Percentiles rank a stretch among this genome's conserved stretches.
Evolutionary conservation across 2,329 filamentous ascomycete genomes (phyloP).

Genomic region (Fusarium sp.): DNA sequence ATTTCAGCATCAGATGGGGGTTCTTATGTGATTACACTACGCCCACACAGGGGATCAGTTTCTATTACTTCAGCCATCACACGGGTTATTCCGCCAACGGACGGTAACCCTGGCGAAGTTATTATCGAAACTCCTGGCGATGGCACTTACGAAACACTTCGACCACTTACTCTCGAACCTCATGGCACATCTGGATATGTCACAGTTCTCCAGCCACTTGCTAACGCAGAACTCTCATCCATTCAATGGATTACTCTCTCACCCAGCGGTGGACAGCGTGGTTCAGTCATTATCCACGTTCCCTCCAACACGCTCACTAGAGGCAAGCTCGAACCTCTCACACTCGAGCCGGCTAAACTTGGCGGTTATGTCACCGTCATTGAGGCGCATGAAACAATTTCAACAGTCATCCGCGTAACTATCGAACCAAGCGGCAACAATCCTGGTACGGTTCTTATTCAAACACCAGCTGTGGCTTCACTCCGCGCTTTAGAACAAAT

Average conservation of each 20-base stretch:
- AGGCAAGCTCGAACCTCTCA: conserved; percentile 5
- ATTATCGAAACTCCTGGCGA: conserved; percentile 38
- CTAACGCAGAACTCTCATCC: conserved; percentile 2
- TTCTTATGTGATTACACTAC: conserved; percentile 36
- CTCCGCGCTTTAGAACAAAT: conserved; percentile 2
- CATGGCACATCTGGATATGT: conserved; percentile 21
- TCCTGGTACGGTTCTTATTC: conserved; percentile 36
- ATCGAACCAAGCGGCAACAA: conserved; percentile 22
- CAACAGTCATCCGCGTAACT: conserved; percentile 13
- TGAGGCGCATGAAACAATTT: conserved; percentile 10
- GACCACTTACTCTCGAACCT: conserved; percentile 27
- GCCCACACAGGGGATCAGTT: conserved; percentile 28
- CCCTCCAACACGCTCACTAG: neutral
- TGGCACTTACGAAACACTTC: neutral
- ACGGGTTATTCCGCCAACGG: conserved; percentile 20
- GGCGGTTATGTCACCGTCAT: conserved; percentile 33
- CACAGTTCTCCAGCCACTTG: conserved; percentile 30
- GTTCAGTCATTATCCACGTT: conserved; percentile 34
- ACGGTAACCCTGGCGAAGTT: conserved; percentile 23
- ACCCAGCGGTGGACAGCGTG: conserved; percentile 32
- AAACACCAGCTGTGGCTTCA: conserved; percentile 13
- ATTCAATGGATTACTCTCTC: conserved; percentile 22
- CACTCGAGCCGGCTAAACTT: conserved; percentile 12
- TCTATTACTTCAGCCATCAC: conserved; percentile 33
- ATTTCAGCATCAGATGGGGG: conserved; percentile 33